Evolutionary conservation across 2,329 filamentous ascomycete genomes (phyloP).

Genomic region (Cladophialophora chaetospira): DNA sequence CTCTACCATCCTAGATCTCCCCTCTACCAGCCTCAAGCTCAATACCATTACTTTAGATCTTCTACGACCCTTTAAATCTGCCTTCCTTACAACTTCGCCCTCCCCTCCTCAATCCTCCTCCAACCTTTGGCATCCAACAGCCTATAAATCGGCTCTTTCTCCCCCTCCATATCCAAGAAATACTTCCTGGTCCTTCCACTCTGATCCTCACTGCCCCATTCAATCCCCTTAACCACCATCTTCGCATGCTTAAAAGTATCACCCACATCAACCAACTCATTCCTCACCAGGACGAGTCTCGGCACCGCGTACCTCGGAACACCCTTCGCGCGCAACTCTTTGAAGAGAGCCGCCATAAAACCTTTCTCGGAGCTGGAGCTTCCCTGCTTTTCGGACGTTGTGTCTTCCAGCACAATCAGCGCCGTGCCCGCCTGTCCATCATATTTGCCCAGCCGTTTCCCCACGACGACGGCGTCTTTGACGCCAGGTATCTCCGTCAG

Average conservation of each 20-base stretch:
- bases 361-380: slow-evolving; percentile 34
- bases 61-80: background rate
- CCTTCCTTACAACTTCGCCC: slow-evolving; percentile 44
- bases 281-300: slow-evolving; percentile 49
- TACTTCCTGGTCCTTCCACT: slow-evolving; percentile 44
- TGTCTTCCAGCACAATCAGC: slow-evolving; percentile 45
- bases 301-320: slow-evolving; percentile 52
- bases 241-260: slow-evolving; percentile 57
- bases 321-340: slow-evolving; percentile 45
- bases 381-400: slow-evolving; percentile 24
- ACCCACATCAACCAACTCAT: slow-evolving; percentile 48
- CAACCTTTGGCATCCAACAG: slow-evolving; percentile 42
- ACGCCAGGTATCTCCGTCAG: slow-evolving; percentile 67
- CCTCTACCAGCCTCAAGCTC: too few relatives aligned
- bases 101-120: slow-evolving; percentile 45
- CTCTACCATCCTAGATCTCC: too few relatives aligned
- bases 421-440: slow-evolving; percentile 53
- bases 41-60: background rate
- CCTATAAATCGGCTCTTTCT: slow-evolving; percentile 32
- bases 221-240: slow-evolving; percentile 45
- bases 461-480: slow-evolving; percentile 81
- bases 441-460: slow-evolving; percentile 51
- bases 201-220: slow-evolving; percentile 41
- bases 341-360: slow-evolving; percentile 45
- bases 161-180: slow-evolving; percentile 45